Evolutionary conservation across 2,329 filamentous ascomycete genomes (phyloP).

Genomic region (Claviceps quebecensis): DNA sequence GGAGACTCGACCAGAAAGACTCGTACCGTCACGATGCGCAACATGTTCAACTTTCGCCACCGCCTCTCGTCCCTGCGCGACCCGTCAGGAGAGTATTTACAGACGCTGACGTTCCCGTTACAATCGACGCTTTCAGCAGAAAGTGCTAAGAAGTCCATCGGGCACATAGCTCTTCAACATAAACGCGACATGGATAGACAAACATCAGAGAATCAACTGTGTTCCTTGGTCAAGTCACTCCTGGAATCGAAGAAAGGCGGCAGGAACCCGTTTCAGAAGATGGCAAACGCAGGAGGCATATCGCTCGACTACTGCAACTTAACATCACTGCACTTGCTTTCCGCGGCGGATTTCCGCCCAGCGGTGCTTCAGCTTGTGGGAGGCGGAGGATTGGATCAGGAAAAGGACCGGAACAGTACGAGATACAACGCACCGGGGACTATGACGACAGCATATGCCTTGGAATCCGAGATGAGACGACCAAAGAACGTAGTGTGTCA

Average conservation of each 20-base stretch:
- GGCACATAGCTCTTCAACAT: slow-evolving; percentile 3
- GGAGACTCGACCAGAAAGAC: neutral
- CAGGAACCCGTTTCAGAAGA: neutral
- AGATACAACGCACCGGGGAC: slow-evolving; percentile 5
- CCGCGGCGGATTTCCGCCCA: slow-evolving; percentile 3
- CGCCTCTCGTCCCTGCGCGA: slow-evolving; percentile 3
- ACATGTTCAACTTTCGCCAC: slow-evolving; percentile 3
- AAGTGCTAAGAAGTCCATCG: neutral
- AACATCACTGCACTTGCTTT: slow-evolving; percentile 3
- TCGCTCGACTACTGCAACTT: slow-evolving; percentile 4
- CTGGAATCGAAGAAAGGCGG: slow-evolving; percentile 1
- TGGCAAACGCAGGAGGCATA: neutral
- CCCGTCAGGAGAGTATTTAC: slow-evolving; percentile 4
- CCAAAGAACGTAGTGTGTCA: slow-evolving; percentile 1
- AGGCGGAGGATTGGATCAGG: neutral
- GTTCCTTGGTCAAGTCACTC: neutral
- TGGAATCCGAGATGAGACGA: neutral
- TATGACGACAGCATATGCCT: slow-evolving; percentile 2
- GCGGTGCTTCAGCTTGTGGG: slow-evolving; percentile 2
- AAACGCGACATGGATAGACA: slow-evolving; percentile 3
- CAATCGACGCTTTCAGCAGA: slow-evolving; percentile 1
- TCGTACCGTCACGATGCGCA: neutral
- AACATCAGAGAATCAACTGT: neutral
- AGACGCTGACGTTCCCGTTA: slow-evolving; percentile 4
- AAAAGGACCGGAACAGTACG: neutral